A percentile compares a stretch with the other conserved stretches of the same genome.
Conservation (phyloP, 495 filamentous ascomycete species). For the Sabuloglossum arenarium region DNA sequence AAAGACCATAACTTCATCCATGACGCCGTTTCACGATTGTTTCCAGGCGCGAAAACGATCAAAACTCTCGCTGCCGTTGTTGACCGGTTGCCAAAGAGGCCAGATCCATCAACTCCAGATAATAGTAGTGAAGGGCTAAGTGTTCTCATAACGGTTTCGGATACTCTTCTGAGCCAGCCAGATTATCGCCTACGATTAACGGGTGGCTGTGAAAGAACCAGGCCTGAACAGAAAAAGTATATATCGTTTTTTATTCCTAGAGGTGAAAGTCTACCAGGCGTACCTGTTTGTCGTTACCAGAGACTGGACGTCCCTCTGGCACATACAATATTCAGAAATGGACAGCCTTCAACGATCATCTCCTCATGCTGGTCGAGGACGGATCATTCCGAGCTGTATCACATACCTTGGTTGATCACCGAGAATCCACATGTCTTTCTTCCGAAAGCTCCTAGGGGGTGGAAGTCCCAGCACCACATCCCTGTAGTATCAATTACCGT, state of each 20-base stretch:
- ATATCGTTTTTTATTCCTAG: neutral
- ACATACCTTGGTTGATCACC: neutral
- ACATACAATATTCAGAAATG: slow-evolving; percentile 59
- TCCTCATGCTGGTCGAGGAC: slow-evolving; percentile 29
- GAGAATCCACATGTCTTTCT: neutral
- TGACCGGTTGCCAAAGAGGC: neutral
- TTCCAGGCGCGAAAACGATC: neutral
- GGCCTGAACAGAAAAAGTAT: neutral
- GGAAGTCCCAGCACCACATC: slow-evolving; percentile 2
- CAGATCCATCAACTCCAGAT: neutral
- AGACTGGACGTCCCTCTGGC: slow-evolving; percentile 35
- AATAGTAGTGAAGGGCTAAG: neutral
- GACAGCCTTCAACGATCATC: slow-evolving; percentile 37
- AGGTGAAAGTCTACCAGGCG: neutral
- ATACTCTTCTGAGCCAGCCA: neutral
- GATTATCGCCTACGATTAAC: neutral
- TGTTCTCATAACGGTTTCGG: neutral
- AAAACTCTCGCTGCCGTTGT: slow-evolving; percentile 3
- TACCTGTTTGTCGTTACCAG: neutral
- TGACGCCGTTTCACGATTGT: neutral
- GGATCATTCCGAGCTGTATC: neutral
- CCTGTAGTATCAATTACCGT: slow-evolving; percentile 44
- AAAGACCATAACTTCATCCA: neutral
- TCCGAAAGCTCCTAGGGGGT: neutral
- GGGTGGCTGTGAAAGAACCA: no score